Conservation (phyloP, 176 grass and related monocot species). For the Secale cereale region DNA sequence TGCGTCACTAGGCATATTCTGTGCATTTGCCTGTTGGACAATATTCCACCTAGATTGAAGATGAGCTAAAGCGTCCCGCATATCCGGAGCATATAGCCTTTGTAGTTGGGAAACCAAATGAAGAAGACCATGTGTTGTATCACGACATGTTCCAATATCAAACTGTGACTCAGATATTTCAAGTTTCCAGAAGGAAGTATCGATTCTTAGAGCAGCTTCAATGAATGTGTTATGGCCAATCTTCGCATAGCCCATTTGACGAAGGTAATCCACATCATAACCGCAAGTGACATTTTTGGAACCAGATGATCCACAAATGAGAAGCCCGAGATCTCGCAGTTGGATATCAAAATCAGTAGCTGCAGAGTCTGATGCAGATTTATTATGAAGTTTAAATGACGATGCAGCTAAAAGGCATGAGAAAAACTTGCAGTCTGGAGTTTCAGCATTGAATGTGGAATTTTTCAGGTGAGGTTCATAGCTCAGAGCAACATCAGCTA, state of each 20-base stretch:
- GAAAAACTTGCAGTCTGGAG: conserved; percentile 33
- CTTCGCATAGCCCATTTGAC: conserved; percentile 59
- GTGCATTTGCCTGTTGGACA: conserved; percentile 53
- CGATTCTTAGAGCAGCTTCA: conserved; percentile 59
- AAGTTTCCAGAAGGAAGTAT: conserved; percentile 66
- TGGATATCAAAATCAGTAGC: conserved; percentile 65
- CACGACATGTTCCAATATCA: conserved; percentile 66
- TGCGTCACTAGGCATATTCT: conserved; percentile 31
- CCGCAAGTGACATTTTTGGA: conserved; percentile 44
- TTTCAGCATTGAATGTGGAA: conserved; percentile 30
- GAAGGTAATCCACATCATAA: conserved; percentile 64
- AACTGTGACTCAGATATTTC: conserved; percentile 82
- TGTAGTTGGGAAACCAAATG: conserved; percentile 73
- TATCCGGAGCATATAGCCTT: conserved; percentile 86
- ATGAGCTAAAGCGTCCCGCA: conserved; percentile 79
- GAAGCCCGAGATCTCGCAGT: conserved; percentile 85
- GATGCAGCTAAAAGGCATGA: conserved; percentile 92
- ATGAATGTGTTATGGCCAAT: conserved; percentile 66
- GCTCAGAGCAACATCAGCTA: conserved; percentile 85
- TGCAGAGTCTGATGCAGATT: conserved; percentile 41
- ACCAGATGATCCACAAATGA: conserved; percentile 60
- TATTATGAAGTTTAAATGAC: conserved; percentile 79
- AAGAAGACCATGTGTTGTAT: conserved; percentile 75
- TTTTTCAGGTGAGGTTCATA: conserved; percentile 78
- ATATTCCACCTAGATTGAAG: conserved; percentile 99